These are phyloP conservation scores for Ganoderma sp. DNA, from an alignment of 1,284 basidiomycete genomes.

Conservation along the genomic window DNA sequence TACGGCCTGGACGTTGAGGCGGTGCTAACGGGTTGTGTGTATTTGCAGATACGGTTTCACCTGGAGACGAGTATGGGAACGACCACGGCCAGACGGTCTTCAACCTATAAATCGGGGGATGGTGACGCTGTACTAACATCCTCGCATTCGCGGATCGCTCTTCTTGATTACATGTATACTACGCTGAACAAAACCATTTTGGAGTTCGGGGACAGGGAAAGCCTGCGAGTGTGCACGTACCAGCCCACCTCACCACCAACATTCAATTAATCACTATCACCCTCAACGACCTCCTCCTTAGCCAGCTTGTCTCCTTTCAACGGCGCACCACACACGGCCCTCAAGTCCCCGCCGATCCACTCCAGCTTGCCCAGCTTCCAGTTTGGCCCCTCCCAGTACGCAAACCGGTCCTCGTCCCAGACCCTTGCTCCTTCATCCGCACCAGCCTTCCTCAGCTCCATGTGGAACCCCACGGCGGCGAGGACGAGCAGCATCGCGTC, in stretches of 20 bases:
- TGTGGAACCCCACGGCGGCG: slow-evolving; percentile 1
- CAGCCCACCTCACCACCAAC: background rate
- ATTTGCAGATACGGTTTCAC: background rate
- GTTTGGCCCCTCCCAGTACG: background rate
- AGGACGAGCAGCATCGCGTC: slow-evolving; percentile 10
- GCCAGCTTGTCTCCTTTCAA: background rate
- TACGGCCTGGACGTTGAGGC: background rate
- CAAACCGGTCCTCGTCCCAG: background rate
- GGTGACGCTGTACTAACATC: background rate
- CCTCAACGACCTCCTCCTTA: background rate
- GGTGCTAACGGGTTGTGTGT: background rate
- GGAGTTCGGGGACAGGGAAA: background rate
- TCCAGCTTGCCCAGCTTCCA: slow-evolving; percentile 3
- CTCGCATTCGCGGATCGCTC: background rate
- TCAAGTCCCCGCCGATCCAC: background rate
- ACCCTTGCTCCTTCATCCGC: background rate
- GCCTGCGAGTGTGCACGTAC: background rate
- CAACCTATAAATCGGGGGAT: background rate
- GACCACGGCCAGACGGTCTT: background rate
- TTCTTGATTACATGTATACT: background rate
- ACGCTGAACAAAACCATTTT: background rate
- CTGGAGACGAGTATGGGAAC: background rate
- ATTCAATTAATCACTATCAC: background rate
- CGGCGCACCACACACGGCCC: background rate
- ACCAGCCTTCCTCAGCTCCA: background rate